Evolutionary conservation across 1,139 yeast genomes (phyloP).

Genomic region (Candida anutae): DNA sequence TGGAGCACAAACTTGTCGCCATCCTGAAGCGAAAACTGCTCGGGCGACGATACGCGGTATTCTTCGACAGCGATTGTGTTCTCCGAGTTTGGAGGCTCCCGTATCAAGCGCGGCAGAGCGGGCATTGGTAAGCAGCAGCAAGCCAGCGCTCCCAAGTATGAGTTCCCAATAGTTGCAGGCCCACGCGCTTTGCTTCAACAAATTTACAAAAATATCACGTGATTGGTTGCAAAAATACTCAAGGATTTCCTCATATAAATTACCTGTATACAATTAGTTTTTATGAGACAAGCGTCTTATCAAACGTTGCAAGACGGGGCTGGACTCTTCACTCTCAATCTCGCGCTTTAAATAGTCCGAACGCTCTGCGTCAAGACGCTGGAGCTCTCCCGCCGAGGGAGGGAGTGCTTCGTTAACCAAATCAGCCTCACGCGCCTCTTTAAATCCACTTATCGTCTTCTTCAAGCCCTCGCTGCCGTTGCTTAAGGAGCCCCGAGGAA

Average conservation of each 20-base stretch:
- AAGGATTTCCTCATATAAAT: too few species aligned
- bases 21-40: constrained; percentile 26
- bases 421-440: constrained; percentile 81
- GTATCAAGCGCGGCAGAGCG: constrained; percentile 11
- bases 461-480: constrained; percentile 79
- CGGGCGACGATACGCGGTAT: constrained; percentile 36
- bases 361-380: constrained; percentile 39
- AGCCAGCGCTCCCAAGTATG: too few species aligned
- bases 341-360: constrained; percentile 33
- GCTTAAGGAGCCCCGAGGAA: constrained; percentile 84
- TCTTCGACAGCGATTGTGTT: constrained; percentile 29
- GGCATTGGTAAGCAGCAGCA: constrained; percentile 3
- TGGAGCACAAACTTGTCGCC: constrained; percentile 37
- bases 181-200: too few species aligned
- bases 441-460: constrained; percentile 64
- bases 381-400: constrained; percentile 60
- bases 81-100: constrained; percentile 34
- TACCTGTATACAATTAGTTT: too few species aligned
- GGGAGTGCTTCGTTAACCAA: constrained; percentile 82
- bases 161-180: too few species aligned
- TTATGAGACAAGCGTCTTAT: constrained; percentile 32
- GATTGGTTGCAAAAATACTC: too few species aligned
- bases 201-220: too few species aligned
- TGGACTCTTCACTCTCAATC: constrained; percentile 27
- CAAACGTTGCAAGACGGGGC: constrained; percentile 36